Conservation (phyloP, 2,329 filamentous ascomycete species). For the Stemphylium vesicarium region DNA sequence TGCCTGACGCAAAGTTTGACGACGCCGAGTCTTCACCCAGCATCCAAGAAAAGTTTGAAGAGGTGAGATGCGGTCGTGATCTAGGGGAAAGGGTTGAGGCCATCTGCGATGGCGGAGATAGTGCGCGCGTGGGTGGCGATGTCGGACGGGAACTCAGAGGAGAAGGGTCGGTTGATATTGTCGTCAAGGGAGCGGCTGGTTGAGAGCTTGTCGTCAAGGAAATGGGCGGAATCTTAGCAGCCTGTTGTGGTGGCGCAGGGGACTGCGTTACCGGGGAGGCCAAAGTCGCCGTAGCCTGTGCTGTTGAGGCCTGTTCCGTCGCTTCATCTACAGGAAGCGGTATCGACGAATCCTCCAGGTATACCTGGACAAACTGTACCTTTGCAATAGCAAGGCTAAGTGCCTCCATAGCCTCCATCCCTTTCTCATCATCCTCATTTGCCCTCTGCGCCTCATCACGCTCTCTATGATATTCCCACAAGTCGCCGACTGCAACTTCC, state of each 20-base stretch:
- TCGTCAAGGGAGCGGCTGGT: slow-evolving; percentile 4
- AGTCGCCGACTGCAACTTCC: slow-evolving; percentile 67
- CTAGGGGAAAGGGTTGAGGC: slow-evolving; percentile 46
- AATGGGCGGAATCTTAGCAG: slow-evolving; percentile 30
- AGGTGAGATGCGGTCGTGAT: slow-evolving; percentile 70
- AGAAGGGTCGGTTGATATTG: slow-evolving; percentile 9
- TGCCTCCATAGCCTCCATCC: slow-evolving; percentile 47
- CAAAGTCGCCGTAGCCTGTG: slow-evolving; percentile 28
- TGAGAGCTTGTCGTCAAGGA: slow-evolving; percentile 14
- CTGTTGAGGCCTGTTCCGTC: slow-evolving; percentile 33
- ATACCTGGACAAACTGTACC: slow-evolving; percentile 60
- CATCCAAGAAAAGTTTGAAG: slow-evolving; percentile 83
- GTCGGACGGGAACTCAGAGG: slow-evolving; percentile 19
- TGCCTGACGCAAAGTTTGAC: slow-evolving; percentile 43
- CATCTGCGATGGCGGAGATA: slow-evolving; percentile 18
- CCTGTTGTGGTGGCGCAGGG: slow-evolving; percentile 24
- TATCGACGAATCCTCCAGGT: slow-evolving; percentile 55
- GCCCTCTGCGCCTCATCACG: slow-evolving; percentile 51
- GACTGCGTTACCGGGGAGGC: slow-evolving; percentile 25
- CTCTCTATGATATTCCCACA: slow-evolving; percentile 65
- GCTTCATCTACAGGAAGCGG: slow-evolving; percentile 51
- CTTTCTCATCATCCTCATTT: slow-evolving; percentile 33
- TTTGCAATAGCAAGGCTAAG: slow-evolving; percentile 58
- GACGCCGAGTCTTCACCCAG: slow-evolving; percentile 53
- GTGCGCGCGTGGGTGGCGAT: slow-evolving; percentile 20